These are phyloP conservation scores for Pseudogymnoascus pannorum DNA, from an alignment of 2,329 filamentous ascomycete species.

Conservation along the genomic window DNA sequence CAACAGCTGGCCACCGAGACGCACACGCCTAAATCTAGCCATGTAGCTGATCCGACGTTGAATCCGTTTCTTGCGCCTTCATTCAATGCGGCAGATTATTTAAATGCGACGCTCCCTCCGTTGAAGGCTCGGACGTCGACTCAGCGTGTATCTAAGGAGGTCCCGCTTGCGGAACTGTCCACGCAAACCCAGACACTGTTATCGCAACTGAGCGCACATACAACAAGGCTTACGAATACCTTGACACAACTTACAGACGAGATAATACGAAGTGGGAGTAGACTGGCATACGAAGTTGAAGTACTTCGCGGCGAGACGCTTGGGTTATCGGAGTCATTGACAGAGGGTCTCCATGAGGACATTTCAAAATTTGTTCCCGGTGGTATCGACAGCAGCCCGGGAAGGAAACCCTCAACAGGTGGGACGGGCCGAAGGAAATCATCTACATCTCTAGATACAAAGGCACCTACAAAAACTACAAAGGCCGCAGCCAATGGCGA, in stretches of 20 bases:
- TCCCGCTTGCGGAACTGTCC: slow-evolving; percentile 69
- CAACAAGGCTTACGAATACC: slow-evolving; percentile 69
- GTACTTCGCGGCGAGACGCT: slow-evolving; percentile 82
- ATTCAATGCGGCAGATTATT: slow-evolving; percentile 79
- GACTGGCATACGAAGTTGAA: slow-evolving; percentile 91
- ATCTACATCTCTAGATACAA: slow-evolving; percentile 21
- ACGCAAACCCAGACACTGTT: slow-evolving; percentile 76
- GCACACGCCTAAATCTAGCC: slow-evolving; percentile 38
- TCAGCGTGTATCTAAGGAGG: slow-evolving; percentile 26
- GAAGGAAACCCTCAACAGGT: slow-evolving; percentile 18
- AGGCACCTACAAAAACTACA: slow-evolving; percentile 22
- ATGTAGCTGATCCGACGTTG: slow-evolving; percentile 65
- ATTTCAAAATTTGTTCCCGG: slow-evolving; percentile 63
- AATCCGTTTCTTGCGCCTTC: slow-evolving; percentile 65
- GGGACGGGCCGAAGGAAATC: slow-evolving; percentile 24
- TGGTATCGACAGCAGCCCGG: slow-evolving; percentile 27
- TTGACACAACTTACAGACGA: slow-evolving; percentile 91
- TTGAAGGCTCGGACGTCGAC: slow-evolving; percentile 38
- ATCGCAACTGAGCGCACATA: slow-evolving; percentile 82
- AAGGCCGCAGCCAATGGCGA: slow-evolving; percentile 15
- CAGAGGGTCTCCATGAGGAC: slow-evolving; percentile 64
- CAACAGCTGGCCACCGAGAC: slow-evolving; percentile 14
- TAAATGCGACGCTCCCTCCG: slow-evolving; percentile 71
- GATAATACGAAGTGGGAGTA: slow-evolving; percentile 79
- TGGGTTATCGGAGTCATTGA: slow-evolving; percentile 70